These are phyloP conservation scores for Trichoderma gamsii DNA, from an alignment of 495 filamentous ascomycete genomes.

Conservation along the genomic window DNA sequence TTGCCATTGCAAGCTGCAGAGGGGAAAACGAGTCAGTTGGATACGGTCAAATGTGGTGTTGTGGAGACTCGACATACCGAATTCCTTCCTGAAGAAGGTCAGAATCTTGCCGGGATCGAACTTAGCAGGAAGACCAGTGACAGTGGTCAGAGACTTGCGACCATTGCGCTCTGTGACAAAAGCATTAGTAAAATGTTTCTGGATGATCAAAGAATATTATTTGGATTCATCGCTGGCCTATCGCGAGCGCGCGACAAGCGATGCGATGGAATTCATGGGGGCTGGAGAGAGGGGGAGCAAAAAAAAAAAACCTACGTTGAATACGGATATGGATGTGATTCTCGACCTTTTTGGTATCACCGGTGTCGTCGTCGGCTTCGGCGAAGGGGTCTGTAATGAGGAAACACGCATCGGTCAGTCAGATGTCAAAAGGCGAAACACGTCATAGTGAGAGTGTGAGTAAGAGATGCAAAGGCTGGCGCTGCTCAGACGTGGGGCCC, in stretches of 20 bases:
- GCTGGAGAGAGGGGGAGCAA: constrained; percentile 11
- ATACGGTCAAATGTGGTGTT: neutral
- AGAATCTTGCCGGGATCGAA: constrained; percentile 99
- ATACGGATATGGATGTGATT: constrained; percentile 99
- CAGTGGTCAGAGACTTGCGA: constrained; percentile 99
- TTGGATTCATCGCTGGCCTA: neutral
- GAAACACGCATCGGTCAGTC: neutral
- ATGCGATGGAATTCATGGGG: neutral
- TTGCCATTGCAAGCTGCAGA: constrained; percentile 96
- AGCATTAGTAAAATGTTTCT: constrained; percentile 18
- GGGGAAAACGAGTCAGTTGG: constrained; percentile 18
- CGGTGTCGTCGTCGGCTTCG: constrained; percentile 99
- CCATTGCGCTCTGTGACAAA: constrained; percentile 87
- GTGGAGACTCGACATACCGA: constrained; percentile 55
- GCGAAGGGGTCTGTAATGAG: constrained; percentile 88
- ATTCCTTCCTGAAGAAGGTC: constrained; percentile 99
- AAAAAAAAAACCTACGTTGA: constrained; percentile 70
- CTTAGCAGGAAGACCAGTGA: constrained; percentile 95
- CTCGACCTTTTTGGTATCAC: constrained; percentile 81
- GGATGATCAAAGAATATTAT: neutral
- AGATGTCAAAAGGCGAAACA: neutral
- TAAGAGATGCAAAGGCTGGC: neutral
- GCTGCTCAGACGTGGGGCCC: too few species aligned
- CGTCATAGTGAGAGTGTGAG: neutral
- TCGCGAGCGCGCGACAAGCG: neutral